Conservation (phyloP, 164 flowering plant species). For the Paratinospora sagittata region DNA sequence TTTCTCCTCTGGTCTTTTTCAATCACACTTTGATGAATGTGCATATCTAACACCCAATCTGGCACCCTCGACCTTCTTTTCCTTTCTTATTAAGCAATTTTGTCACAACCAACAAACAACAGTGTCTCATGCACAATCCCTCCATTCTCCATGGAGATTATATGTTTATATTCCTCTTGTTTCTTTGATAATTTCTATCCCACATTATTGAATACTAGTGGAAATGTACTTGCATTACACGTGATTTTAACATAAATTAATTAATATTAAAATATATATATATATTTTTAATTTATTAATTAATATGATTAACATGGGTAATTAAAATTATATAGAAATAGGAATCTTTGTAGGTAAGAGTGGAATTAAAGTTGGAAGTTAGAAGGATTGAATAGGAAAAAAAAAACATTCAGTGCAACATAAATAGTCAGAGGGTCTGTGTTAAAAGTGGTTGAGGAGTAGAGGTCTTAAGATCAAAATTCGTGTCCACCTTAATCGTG, state of each 20-base stretch:
- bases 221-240: neutral
- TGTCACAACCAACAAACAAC: slow-evolving; percentile 21
- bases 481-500: too few species aligned
- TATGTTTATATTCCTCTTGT: neutral
- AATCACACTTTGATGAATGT: slow-evolving; percentile 54
- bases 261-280: too few species aligned
- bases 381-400: too few species aligned
- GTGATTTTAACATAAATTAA: neutral
- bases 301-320: too few species aligned
- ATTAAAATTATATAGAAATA: too few species aligned
- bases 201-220: neutral
- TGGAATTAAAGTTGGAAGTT: too few species aligned
- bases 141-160: slow-evolving; percentile 6
- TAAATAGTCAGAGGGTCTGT: too few species aligned
- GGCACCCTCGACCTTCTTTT: slow-evolving; percentile 21
- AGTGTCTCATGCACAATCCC: slow-evolving; percentile 25
- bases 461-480: too few species aligned
- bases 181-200: neutral
- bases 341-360: too few species aligned
- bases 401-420: too few species aligned
- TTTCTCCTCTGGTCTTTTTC: slow-evolving; percentile 36
- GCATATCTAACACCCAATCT: slow-evolving; percentile 43
- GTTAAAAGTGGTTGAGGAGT: too few species aligned
- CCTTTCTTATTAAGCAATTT: slow-evolving; percentile 28
- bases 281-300: too few species aligned